Base-by-base conservation (phyloP, 352 stramenopile species). In the Phytophthora crassamura region DNA sequence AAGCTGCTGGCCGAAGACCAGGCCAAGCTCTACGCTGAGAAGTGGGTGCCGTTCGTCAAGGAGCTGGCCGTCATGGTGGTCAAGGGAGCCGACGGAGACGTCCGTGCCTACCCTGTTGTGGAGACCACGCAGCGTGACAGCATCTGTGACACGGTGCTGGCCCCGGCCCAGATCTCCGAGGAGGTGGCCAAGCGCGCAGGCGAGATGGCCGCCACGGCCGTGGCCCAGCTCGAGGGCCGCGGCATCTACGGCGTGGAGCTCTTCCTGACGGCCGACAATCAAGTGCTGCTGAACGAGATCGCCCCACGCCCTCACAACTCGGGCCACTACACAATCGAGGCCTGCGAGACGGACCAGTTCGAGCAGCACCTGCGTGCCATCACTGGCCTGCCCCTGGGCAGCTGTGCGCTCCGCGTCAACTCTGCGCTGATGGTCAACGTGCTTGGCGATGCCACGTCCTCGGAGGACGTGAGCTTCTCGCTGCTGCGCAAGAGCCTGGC, bases 271-370 rank as follows among this genome's bases (percentile, higher is more conserved):
- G 76, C 81, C 1, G 89, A 89, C 16, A 72, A 74, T 45, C 68
- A 87, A 20, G 90, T 99, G 14, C 71, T 99, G 18, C 78, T 99
- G 22, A 99, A 99, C 67, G 97, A 99, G 74, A 96, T 99, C 36
- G 97, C 97, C 6, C 95, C 94, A 9, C 84, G 97, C 3, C 97
- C 97, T 28, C 97, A 99, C 82, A 99, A 99, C 81, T 99, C 97
- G n/a, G 97, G 97, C n/a, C 97, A 99, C 80, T 99, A 99, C 80
- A 99, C 97, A 39, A 98, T 99, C 74, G 97, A 99, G 77, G 97
- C 97, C 14, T 99, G 97, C 67, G 91, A 97, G 38, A 97, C 95
- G 5, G 93, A 96, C 75, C 97, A 99, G 80, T 99, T 99, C 80
- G 97, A 99, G 77, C 98, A 99, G 85, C 97, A 99, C 77, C 64